A percentile compares a stretch with the other conserved stretches of the same genome.
Conservation (phyloP, 495 filamentous ascomycete species). For the Aspergillus coremiiformis region DNA sequence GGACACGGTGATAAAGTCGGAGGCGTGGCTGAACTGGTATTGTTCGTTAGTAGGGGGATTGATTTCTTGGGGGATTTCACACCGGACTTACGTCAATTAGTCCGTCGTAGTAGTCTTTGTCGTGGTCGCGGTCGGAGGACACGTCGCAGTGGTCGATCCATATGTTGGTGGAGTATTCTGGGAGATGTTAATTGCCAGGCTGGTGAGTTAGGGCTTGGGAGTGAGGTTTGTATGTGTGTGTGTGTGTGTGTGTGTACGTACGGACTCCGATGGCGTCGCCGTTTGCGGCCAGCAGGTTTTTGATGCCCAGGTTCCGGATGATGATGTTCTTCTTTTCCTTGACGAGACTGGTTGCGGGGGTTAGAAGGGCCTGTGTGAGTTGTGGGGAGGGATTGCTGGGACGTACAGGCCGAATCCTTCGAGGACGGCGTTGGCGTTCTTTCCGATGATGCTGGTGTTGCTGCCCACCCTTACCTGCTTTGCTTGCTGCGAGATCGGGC, state of each 20-base stretch:
- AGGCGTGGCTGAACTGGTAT: slow-evolving; percentile 35
- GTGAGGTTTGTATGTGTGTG: neutral
- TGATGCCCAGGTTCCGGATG: slow-evolving; percentile 53
- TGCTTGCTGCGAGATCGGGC: slow-evolving; percentile 36
- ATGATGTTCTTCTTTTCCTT: slow-evolving; percentile 51
- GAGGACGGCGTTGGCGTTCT: slow-evolving; percentile 22
- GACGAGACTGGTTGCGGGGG: slow-evolving; percentile 27
- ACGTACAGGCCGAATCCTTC: slow-evolving; percentile 29
- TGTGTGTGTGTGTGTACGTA: slow-evolving; percentile 11
- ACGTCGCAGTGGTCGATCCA: slow-evolving; percentile 68
- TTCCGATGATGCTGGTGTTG: slow-evolving; percentile 51
- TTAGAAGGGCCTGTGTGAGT: too few species aligned
- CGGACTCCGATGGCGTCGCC: slow-evolving; percentile 55
- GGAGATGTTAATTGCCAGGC: neutral
- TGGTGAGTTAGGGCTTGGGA: neutral
- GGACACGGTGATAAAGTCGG: slow-evolving; percentile 45
- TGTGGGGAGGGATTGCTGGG: neutral
- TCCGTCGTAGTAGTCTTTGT: slow-evolving; percentile 65
- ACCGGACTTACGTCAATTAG: slow-evolving; percentile 47
- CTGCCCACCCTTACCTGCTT: slow-evolving; percentile 41
- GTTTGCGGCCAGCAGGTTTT: slow-evolving; percentile 49
- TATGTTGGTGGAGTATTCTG: slow-evolving; percentile 48
- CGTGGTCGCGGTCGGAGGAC: slow-evolving; percentile 44
- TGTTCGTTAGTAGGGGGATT: slow-evolving; percentile 3
- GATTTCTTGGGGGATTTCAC: neutral